These are phyloP conservation scores for Coffea eugenioides DNA, from an alignment of 257 asterid genomes.

Conservation along the genomic window DNA sequence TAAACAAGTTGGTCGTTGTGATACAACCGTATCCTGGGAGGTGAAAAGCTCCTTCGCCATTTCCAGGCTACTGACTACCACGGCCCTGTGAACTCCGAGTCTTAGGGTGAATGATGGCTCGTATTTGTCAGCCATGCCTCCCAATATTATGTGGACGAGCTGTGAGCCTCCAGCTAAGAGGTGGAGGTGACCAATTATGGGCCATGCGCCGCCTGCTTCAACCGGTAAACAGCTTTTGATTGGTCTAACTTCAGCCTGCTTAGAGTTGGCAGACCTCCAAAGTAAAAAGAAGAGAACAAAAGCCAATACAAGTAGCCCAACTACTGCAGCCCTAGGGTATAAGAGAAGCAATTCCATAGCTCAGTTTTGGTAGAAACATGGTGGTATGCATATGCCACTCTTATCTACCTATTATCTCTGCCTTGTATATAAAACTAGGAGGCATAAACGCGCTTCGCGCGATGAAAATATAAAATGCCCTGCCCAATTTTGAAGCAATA, in stretches of 20 bases:
- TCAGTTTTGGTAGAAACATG: too few species aligned
- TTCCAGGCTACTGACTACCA: conserved; percentile 31
- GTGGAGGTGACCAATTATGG: conserved; percentile 41
- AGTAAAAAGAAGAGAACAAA: background rate
- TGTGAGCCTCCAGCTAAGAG: conserved; percentile 29
- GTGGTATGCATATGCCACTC: too few species aligned
- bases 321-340: background rate
- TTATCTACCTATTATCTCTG: too few species aligned
- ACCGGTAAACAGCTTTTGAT: conserved; percentile 6
- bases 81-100: conserved; percentile 16
- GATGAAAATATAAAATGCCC: too few species aligned
- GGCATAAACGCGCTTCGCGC: too few species aligned
- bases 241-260: background rate
- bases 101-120: conserved; percentile 31
- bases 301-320: background rate
- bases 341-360: conserved; percentile 9
- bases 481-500: too few species aligned
- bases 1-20: conserved; percentile 21
- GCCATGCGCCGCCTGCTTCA: conserved; percentile 28
- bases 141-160: conserved; percentile 24
- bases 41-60: conserved; percentile 30
- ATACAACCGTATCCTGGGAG: conserved; percentile 16
- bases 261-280: background rate
- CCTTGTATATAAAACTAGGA: too few species aligned
- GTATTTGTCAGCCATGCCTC: conserved; percentile 29